These are phyloP conservation scores for Ophiostoma pallidulum DNA, from an alignment of 2,329 filamentous ascomycete genomes.

Conservation along the genomic window DNA sequence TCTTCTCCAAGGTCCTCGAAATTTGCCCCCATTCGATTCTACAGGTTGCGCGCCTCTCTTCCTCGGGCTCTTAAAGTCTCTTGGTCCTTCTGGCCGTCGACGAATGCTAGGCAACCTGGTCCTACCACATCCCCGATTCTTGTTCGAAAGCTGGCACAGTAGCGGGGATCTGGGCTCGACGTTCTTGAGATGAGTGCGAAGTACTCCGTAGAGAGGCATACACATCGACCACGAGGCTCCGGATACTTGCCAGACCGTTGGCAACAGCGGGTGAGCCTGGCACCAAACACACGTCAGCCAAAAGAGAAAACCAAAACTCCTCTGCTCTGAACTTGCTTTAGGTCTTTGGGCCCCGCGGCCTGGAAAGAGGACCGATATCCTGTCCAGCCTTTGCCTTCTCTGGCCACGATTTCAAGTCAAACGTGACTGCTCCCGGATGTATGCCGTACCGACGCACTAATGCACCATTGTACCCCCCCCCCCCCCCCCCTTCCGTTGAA, in stretches of 20 bases:
- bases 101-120: not conserved
- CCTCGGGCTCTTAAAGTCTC: not conserved
- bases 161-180: constrained; percentile 4
- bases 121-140: constrained; percentile 2
- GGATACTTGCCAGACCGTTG: not conserved
- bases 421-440: too few species aligned
- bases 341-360: not conserved
- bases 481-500: too few species aligned
- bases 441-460: too few species aligned
- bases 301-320: not conserved
- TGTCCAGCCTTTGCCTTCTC: too few species aligned
- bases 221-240: not conserved
- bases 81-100: not conserved
- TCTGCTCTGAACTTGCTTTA: constrained; percentile 1
- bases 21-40: too few species aligned
- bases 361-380: too few species aligned
- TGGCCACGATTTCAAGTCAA: too few species aligned
- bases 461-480: too few species aligned
- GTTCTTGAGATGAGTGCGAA: not conserved
- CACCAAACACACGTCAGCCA: not conserved
- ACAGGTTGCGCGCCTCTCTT: not conserved
- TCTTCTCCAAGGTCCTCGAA: too few species aligned
- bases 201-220: not conserved
- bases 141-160: not conserved
- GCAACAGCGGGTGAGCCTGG: not conserved